Base-by-base conservation (phyloP, 495 filamentous ascomycete species). In the Aspergillus incahuasiensis region DNA sequence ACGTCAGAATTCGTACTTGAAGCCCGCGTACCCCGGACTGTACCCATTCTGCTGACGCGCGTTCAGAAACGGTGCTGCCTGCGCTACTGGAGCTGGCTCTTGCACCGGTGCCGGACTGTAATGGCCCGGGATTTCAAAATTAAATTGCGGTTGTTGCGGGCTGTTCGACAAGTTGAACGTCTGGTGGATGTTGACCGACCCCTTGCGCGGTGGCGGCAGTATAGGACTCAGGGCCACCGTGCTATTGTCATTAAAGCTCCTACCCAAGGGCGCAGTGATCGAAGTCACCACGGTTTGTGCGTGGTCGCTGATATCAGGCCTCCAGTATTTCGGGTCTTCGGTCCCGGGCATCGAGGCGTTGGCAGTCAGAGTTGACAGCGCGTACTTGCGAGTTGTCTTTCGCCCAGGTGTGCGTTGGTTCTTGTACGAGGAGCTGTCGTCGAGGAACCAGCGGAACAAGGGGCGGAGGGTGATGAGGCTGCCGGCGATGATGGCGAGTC, bases 381-480 rank as follows among this genome's bases (percentile, higher is more conserved):
- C 18, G 16, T 52, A 52, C 9, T 35, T 35, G 6, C 12, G 6
- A 11, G 6, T 35, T 11, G 32, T 42, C 40, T 42, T 16, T 18
- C 21, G 12, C 20, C 35, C 30, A 2, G 49, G 19, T 1, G 22
- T 25, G 19, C 35, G 49, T 15, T 38, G 16, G 18, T 42, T n/a
- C 15, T 20, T 18, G 20, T 52, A 52, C 9, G 46, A 48, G 28
- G 46, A 48, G n/a, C 28, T 35, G 1, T 28, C 46, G 22, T 48
- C 46, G 7, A 48, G 46, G 46, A 48, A 48, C 46, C 46, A 48
- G 46, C 44, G 44, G 32, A 35, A 35, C 13, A 35, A 35, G 32
- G 73, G 71, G 5, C 71, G 70, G 24, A 73, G 61, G 16, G 66
- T 70, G 19, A 67, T 59, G n/a, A 75, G 63, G 46, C 71, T 71